Evolutionary conservation across 1,284 basidiomycete species (phyloP).

Genomic region (Xerocomus amazonicus): DNA sequence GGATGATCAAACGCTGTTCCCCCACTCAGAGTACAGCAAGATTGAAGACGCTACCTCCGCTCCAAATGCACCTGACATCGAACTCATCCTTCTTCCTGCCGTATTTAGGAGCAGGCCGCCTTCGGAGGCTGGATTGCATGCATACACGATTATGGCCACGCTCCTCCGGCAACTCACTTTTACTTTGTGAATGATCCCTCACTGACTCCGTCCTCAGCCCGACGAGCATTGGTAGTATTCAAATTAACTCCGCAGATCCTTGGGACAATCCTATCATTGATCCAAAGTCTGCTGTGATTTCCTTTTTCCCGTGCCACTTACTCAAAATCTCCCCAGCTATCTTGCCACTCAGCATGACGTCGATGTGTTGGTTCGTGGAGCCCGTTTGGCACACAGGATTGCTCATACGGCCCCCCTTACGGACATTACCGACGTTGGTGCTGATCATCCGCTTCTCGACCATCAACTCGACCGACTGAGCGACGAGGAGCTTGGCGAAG

Average conservation of each 20-base stretch:
- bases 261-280: slow-evolving; percentile 44
- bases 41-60: slow-evolving; percentile 54
- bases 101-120: slow-evolving; percentile 12
- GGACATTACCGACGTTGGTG: slow-evolving; percentile 42
- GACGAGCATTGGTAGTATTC: slow-evolving; percentile 40
- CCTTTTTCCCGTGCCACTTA: not conserved
- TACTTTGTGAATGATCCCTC: not conserved
- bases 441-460: slow-evolving; percentile 40
- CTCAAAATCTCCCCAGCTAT: slow-evolving; percentile 41
- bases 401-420: slow-evolving; percentile 49
- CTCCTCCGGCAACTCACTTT: slow-evolving; percentile 24
- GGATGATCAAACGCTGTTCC: slow-evolving; percentile 52
- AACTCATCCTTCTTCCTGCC: slow-evolving; percentile 50
- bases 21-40: slow-evolving; percentile 37
- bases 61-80: slow-evolving; percentile 55
- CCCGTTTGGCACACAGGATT: slow-evolving; percentile 48
- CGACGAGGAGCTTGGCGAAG: slow-evolving; percentile 41
- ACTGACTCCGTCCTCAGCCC: slow-evolving; percentile 33
- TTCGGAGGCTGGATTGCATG: slow-evolving; percentile 12
- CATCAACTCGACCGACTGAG: slow-evolving; percentile 38
- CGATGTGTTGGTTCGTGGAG: slow-evolving; percentile 50
- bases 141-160: slow-evolving; percentile 15
- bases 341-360: slow-evolving; percentile 54
- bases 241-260: slow-evolving; percentile 39
- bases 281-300: slow-evolving; percentile 35